Base-by-base conservation (phyloP, 163 green algal genomes). In the Chlamydomonas reinhardtii region DNA sequence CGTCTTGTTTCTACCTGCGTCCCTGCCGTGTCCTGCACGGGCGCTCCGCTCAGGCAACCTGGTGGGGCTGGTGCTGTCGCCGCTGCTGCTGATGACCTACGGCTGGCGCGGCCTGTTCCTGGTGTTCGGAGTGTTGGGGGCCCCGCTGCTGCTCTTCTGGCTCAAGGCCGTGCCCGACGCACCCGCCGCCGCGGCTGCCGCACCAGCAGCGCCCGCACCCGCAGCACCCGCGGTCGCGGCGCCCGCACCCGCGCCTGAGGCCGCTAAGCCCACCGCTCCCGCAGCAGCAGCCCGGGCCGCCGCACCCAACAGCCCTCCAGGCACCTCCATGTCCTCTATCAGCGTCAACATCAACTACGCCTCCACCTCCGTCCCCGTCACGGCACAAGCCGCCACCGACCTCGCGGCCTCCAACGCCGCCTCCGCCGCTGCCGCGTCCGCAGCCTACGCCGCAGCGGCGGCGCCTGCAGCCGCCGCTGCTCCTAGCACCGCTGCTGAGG, bases 41-140 rank as follows among this genome's bases (percentile, higher is more conserved):
- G n/a, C n/a, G n/a, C n/a, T n/a, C n/a, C n/a, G 16, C 73, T 85
- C 92, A 97, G 96, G 96, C 34, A 98, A 98, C 90, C 89, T 98
- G 17, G 82, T 96, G 9, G 96, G 96, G 8, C 92, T 99, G 29
- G 74, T 96, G 2, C 56, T 98, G 52, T 98, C 96, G 17, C 96
- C 96, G 16, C 82, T 96, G 35, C 81, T 98, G 29, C 87, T 98
- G 12, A 19, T 87, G 24, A 54, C 39, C 2, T 93, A 93, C 65
- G 96, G 95, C 69, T 98, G 96, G 96, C 86, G 93, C 31, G 86
- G 77, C 0, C 86, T 98, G n/a, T 98, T 98, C 91, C 90, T 89
- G 62, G 82, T 91, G 24, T 97, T 98, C 91, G 95, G 95, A 22
- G 29, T 94, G 3, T 48, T 98, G 39, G 95, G 96, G 0, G 29